A percentile compares a stretch with the other conserved stretches of the same genome.
Conservation (phyloP, 495 filamentous ascomycete genomes). For the Penicillium daleae region DNA sequence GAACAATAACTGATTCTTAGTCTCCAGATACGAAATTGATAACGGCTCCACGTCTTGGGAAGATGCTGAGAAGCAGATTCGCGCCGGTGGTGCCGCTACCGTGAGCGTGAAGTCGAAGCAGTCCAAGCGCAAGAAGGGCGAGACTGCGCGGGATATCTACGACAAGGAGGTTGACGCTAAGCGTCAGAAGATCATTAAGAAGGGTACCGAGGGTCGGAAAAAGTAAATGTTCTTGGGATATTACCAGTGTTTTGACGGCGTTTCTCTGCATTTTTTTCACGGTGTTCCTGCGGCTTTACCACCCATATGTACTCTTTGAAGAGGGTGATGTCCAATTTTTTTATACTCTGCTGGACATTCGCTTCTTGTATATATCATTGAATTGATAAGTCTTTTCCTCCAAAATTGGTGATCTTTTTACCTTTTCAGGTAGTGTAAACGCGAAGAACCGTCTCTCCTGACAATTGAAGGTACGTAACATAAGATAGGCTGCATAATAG, state of each 20-base stretch:
- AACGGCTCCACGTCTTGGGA: constrained; percentile 74
- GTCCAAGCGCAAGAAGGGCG: constrained; percentile 78
- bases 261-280: constrained; percentile 31
- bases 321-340: constrained; percentile 10
- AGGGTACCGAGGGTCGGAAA: constrained; percentile 54
- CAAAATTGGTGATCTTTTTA: not conserved
- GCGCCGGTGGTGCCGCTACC: constrained; percentile 62
- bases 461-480: not conserved
- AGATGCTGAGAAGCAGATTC: constrained; percentile 79
- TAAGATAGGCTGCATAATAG: not conserved
- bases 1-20: constrained; percentile 52
- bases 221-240: constrained; percentile 26
- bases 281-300: constrained; percentile 26
- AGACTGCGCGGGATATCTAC: constrained; percentile 58
- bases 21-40: constrained; percentile 76
- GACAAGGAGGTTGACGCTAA: constrained; percentile 53
- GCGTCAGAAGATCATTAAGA: constrained; percentile 55
- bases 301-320: constrained; percentile 19
- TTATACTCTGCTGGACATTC: constrained; percentile 18
- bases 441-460: not conserved
- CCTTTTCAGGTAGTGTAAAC: too few species aligned
- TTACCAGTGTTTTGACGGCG: constrained; percentile 15
- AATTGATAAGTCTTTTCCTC: constrained; percentile 16
- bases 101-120: constrained; percentile 81
- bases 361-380: constrained; percentile 25